Evolutionary conservation across 768 basidiomycete species (phyloP).

Genomic region (Suillus weaverae): DNA sequence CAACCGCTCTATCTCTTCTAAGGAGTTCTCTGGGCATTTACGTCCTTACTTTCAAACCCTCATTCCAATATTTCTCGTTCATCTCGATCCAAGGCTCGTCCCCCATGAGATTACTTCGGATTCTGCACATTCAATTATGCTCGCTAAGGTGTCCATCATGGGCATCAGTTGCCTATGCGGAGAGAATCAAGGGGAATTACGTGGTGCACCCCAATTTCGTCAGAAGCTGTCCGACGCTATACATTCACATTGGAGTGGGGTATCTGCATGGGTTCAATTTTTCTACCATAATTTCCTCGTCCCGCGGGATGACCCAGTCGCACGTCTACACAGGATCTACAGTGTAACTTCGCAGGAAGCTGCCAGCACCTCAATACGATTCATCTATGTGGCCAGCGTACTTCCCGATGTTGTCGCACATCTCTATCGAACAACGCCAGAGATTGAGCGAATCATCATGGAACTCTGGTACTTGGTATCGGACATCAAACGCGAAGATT

Average conservation of each 20-base stretch:
- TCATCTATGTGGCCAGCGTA: neutral
- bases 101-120: neutral
- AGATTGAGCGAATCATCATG: constrained; percentile 3
- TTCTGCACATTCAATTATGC: constrained; percentile 1
- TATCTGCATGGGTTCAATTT: neutral
- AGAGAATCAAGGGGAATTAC: neutral
- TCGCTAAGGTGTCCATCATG: neutral
- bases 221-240: neutral
- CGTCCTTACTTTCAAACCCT: constrained; percentile 2
- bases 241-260: neutral
- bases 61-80: neutral
- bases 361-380: neutral
- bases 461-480: constrained; percentile 1
- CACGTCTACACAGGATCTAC: neutral
- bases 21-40: neutral
- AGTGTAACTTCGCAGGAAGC: neutral
- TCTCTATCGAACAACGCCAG: neutral
- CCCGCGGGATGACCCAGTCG: neutral
- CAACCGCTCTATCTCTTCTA: constrained; percentile 1
- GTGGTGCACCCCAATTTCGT: neutral
- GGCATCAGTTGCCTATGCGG: constrained; percentile 1
- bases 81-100: neutral
- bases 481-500: neutral
- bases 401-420: constrained; percentile 1
- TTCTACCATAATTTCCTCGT: neutral